These are phyloP conservation scores for Rhizopogon vulgaris DNA, from an alignment of 768 basidiomycete species.

Conservation along the genomic window DNA sequence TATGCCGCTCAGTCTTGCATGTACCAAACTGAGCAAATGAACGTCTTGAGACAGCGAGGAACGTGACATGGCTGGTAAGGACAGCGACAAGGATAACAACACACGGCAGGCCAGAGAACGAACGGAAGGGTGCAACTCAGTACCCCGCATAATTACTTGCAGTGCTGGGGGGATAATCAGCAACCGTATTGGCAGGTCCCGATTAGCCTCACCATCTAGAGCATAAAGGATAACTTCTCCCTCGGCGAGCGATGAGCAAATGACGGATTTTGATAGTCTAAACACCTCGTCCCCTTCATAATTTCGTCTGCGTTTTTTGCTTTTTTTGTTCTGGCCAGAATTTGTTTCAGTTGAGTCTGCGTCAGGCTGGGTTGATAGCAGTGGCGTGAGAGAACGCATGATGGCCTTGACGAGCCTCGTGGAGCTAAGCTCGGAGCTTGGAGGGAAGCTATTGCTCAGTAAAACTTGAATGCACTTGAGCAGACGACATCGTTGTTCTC, in stretches of 20 bases:
- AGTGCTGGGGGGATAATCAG: slow-evolving; percentile 35
- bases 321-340: slow-evolving; percentile 36
- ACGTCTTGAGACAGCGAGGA: slow-evolving; percentile 49
- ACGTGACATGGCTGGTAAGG: slow-evolving; percentile 50
- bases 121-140: slow-evolving; percentile 44
- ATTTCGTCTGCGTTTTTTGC: slow-evolving; percentile 62
- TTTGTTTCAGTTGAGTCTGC: slow-evolving; percentile 14
- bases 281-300: slow-evolving; percentile 77
- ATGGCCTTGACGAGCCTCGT: slow-evolving; percentile 52
- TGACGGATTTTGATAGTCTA: slow-evolving; percentile 36
- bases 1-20: slow-evolving; percentile 39
- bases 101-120: slow-evolving; percentile 56
- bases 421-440: slow-evolving; percentile 42
- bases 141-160: slow-evolving; percentile 39
- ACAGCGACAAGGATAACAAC: slow-evolving; percentile 50
- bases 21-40: slow-evolving; percentile 39
- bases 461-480: slow-evolving; percentile 40
- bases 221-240: slow-evolving; percentile 46
- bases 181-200: background rate
- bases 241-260: slow-evolving; percentile 46
- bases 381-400: slow-evolving; percentile 39
- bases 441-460: slow-evolving; percentile 36
- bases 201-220: slow-evolving; percentile 47
- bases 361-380: slow-evolving; percentile 39
- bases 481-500: slow-evolving; percentile 36